Base-by-base conservation (phyloP, 768 basidiomycete species). In the Mycena epipterygia region DNA sequence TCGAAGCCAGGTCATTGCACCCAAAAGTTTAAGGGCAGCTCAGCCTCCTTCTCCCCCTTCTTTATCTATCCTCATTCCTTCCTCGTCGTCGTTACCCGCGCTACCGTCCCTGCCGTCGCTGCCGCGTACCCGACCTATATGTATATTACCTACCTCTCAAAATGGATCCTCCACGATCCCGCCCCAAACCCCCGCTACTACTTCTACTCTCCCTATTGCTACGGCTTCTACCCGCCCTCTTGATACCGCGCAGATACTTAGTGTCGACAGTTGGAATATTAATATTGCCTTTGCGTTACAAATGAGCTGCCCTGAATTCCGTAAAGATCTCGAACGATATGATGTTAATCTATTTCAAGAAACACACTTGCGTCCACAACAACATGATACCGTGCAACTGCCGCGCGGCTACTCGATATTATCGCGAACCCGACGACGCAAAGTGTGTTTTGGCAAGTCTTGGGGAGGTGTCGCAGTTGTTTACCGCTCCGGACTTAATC, bases 21-120 rank as follows among this genome's bases (percentile, higher is more conserved):
- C 44, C 44, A 64, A 64, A 64, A n/a, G 9, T 9, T 3, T 65
- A 29, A 37, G 53, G 55, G 64, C 64, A 65, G 53, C 64, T 65
- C 55, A 65, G 30, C 53, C 53, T 42, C 64, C 41, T 33, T n/a
- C 30, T 48, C n/a, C 23, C 9, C 13, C 9, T 29, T 25, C 16
- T 62, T 42, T 44, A n/a, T n/a, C n/a, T n/a, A n/a, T n/a, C n/a
- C n/a, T 29, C 11, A 11, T 55, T n/a, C 35, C 9, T 32, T 30
- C 12, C n/a, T n/a, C n/a, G n/a, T n/a, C n/a, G n/a, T 39, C 55
- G 55, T 27, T 5, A 25, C 58, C 29, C 39, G 19, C 29, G 25
- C 19, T 21, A 17, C 29, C 41, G 13, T 30, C 41, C 11, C 21
- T 2, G 16, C 4, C 52, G 23, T 5, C n/a, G 27, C 51, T 7